Evolutionary conservation across 306 rosid genomes (phyloP).

Genomic region (Ammopiptanthus mongolicus): DNA sequence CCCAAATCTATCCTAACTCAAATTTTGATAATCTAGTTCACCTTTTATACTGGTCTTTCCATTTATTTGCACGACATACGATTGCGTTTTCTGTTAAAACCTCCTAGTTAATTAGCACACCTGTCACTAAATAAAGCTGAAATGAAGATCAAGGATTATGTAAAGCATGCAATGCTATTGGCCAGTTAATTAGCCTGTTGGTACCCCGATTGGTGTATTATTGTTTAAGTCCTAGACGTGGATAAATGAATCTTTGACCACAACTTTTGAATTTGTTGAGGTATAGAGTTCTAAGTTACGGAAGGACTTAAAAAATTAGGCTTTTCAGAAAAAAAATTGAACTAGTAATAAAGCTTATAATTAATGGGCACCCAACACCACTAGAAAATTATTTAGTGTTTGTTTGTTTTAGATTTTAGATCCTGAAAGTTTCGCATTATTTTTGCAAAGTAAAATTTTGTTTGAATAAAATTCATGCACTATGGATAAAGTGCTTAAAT

Average conservation of each 20-base stretch:
- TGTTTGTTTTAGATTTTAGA: too few species aligned
- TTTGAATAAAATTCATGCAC: too few species aligned
- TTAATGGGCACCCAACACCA: not conserved
- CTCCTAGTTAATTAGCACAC: too few species aligned
- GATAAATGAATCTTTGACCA: conserved; percentile 38
- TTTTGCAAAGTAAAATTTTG: too few species aligned
- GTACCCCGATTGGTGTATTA: not conserved
- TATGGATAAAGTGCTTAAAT: too few species aligned
- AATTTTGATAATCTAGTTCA: too few species aligned
- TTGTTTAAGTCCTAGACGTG: conserved; percentile 11
- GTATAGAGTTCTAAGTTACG: not conserved
- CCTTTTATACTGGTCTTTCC: too few species aligned
- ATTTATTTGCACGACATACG: too few species aligned
- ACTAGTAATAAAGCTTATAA: not conserved
- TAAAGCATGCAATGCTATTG: not conserved
- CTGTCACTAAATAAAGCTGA: not conserved
- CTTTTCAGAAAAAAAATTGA: conserved; percentile 12
- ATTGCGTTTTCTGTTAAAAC: too few species aligned
- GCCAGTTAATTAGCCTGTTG: not conserved
- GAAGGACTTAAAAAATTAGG: not conserved
- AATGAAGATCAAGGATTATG: not conserved
- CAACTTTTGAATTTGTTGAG: conserved; percentile 27
- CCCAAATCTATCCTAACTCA: too few species aligned
- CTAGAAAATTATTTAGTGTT: not conserved
- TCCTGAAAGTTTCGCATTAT: too few species aligned